These are phyloP conservation scores for Naegleria lovaniensis DNA, from an alignment of 208 protist species.

Conservation along the genomic window DNA sequence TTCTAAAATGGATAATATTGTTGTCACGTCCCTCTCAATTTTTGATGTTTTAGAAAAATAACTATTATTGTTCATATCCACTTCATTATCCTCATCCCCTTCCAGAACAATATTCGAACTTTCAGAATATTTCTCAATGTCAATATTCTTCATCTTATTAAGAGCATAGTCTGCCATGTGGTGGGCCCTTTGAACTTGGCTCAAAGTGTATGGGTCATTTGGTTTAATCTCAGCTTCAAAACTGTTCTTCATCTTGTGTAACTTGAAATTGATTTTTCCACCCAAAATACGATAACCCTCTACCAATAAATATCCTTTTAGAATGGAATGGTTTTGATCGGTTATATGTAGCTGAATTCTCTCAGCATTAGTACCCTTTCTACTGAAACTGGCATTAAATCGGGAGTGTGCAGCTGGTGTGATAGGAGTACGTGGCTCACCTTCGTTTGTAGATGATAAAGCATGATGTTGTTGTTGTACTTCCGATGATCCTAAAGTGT, in stretches of 20 bases:
- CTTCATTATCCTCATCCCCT: neutral
- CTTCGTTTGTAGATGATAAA: neutral
- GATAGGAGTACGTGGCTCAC: neutral
- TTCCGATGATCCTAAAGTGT: neutral
- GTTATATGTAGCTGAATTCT: neutral
- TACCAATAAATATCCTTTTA: neutral
- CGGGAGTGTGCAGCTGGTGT: neutral
- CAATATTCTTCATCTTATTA: neutral
- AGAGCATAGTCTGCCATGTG: neutral
- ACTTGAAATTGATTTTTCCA: neutral
- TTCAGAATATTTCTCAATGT: neutral
- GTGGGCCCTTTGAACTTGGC: neutral
- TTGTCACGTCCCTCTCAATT: neutral
- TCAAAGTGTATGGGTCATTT: neutral
- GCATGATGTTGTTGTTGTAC: neutral
- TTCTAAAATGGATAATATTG: neutral
- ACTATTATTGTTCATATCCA: neutral
- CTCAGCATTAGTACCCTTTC: neutral
- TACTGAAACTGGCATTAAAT: neutral
- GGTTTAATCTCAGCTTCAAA: neutral
- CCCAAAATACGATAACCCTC: neutral
- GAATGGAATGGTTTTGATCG: neutral
- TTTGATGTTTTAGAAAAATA: neutral
- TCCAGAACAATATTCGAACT: neutral
- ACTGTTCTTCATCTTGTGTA: neutral